Evolutionary conservation across 2,329 filamentous ascomycete species (phyloP), one percentile per base, ranked within the genome.

Genomic region (Coniella vitis): DNA sequence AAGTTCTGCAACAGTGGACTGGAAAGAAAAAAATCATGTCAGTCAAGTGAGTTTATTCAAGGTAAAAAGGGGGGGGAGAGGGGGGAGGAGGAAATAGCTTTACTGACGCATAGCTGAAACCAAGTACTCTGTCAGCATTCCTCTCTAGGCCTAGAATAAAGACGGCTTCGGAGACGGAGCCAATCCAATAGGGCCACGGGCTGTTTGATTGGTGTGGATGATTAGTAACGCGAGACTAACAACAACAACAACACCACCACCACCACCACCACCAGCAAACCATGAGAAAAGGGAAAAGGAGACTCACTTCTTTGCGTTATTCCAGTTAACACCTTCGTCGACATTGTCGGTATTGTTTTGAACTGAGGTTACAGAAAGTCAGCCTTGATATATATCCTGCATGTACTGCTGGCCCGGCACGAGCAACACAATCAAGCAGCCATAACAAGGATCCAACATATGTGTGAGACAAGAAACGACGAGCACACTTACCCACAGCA

Each of bases 91-190:
- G n/a, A n/a, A n/a, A n/a, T n/a, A n/a, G n/a, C n/a, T n/a, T n/a
- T n/a, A n/a, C n/a, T n/a, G n/a, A n/a, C 7, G 51, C 51, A 36
- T 51, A 51, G 4, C 44, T 45, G 2, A 38, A 37, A 1, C 47
- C 48, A 48, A 44, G 47, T 1, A 51, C 48, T 1, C 32, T 19
- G 37, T 51, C 51, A 16, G 48, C 45, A 59, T 77, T 78, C 43
- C 74, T 65, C 63, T 79, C 75, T n/a, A 70, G 68, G 31, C 74
- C 74, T 45, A 79, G 62, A 12, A 76, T 62, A 55, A 71, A 78
- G n/a, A 79, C 66, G 14, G 73, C 75, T 55, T 79, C 75, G 13
- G 74, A 75, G 3, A 86, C 77, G 8, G 75, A 69, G 21, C 79
- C 81, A 43, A 78, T 75, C 79, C 75, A 78, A 68, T 72, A 79